A percentile compares a stretch with the other conserved stretches of the same genome.
phyloP scores from a whole-genome alignment of 768 basidiomycete species.

The Phanerochaete sordida region DNA sequence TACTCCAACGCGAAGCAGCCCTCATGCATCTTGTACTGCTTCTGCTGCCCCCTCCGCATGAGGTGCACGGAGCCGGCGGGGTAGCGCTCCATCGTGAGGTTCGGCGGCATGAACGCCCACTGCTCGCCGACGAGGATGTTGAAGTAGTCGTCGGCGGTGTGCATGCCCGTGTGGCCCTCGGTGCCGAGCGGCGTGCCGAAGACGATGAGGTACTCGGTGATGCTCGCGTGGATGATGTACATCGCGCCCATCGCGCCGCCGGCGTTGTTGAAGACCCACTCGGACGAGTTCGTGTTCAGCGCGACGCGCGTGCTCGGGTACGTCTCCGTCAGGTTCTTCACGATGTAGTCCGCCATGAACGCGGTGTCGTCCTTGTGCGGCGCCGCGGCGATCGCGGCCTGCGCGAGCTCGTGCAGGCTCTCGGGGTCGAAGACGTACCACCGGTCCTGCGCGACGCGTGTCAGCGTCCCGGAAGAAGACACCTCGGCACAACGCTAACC shows the following conservation, averaged over 20 bases:
- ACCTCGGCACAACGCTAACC: slow-evolving; percentile 31
- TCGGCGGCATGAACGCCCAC: slow-evolving; percentile 86
- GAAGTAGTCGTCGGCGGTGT: slow-evolving; percentile 98
- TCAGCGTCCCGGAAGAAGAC: neutral
- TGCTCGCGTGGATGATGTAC: slow-evolving; percentile 95
- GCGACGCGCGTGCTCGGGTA: slow-evolving; percentile 61
- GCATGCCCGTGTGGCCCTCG: slow-evolving; percentile 92
- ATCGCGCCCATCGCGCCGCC: slow-evolving; percentile 98
- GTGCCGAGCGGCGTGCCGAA: slow-evolving; percentile 97
- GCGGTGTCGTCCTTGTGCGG: slow-evolving; percentile 52
- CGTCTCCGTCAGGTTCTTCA: slow-evolving; percentile 70
- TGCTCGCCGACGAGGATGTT: slow-evolving; percentile 93
- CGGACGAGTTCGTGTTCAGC: slow-evolving; percentile 52
- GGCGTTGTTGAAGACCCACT: slow-evolving; percentile 97
- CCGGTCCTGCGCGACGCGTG: slow-evolving; percentile 49
- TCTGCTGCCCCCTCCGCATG: slow-evolving; percentile 76
- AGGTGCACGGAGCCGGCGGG: slow-evolving; percentile 80
- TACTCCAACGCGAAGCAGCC: slow-evolving; percentile 97
- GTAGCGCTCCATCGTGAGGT: slow-evolving; percentile 83
- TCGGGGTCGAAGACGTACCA: slow-evolving; percentile 86
- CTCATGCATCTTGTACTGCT: slow-evolving; percentile 98
- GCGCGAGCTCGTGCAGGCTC: slow-evolving; percentile 67
- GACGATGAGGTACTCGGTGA: slow-evolving; percentile 96
- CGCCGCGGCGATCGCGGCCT: slow-evolving; percentile 65
- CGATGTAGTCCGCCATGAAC: slow-evolving; percentile 78